A percentile compares a stretch with the other conserved stretches of the same genome.
Evolutionary conservation across 352 stramenopile genomes (phyloP).

Genomic region (Phytophthora ohioensis): DNA sequence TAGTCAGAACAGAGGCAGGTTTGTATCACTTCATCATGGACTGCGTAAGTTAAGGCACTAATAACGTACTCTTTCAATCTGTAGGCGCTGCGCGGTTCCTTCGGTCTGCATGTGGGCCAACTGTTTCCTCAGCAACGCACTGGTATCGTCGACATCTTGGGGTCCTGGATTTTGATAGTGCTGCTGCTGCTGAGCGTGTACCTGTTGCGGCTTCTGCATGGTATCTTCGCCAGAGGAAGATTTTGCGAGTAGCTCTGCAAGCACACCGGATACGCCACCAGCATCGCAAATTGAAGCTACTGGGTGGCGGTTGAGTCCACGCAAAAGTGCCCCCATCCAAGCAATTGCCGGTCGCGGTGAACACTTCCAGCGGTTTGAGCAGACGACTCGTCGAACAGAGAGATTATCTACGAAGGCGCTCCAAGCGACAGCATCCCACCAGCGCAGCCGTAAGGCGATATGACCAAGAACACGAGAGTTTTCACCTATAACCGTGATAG

Average conservation of each 20-base stretch:
- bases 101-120: constrained; percentile 61
- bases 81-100: constrained; percentile 51
- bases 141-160: constrained; percentile 6
- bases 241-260: constrained; percentile 48
- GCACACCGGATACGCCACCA: constrained; percentile 63
- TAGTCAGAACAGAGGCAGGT: constrained; percentile 2
- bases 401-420: constrained; percentile 43
- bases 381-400: constrained; percentile 60
- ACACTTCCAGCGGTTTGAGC: constrained; percentile 64
- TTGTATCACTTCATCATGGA: constrained; percentile 2
- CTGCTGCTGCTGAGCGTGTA: constrained; percentile 12
- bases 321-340: constrained; percentile 75
- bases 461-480: constrained; percentile 32
- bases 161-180: neutral
- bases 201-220: neutral
- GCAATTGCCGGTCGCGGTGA: constrained; percentile 41
- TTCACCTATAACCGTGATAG: constrained; percentile 18
- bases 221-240: constrained; percentile 10
- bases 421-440: constrained; percentile 63
- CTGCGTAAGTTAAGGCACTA: neutral
- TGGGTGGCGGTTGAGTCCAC: constrained; percentile 77
- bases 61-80: constrained; percentile 50
- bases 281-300: constrained; percentile 80
- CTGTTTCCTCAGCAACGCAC: constrained; percentile 47
- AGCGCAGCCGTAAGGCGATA: constrained; percentile 45